A percentile compares a stretch with the other conserved stretches of the same genome.
Conservation (phyloP, 371 early-diverging fungal species). For the Mortierella sp. region DNA sequence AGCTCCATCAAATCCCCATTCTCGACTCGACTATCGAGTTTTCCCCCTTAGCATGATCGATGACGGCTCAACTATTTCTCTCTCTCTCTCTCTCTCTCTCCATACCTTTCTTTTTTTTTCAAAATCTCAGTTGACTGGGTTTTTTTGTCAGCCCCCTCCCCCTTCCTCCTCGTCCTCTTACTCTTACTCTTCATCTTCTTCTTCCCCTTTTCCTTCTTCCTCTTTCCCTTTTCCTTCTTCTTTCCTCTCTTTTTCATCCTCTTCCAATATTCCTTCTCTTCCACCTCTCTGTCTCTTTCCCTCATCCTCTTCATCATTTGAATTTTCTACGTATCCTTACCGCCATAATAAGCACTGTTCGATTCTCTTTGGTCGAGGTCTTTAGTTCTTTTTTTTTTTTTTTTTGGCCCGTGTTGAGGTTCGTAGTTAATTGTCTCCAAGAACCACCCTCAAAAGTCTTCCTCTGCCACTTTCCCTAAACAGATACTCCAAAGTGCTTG, state of each 20-base stretch:
- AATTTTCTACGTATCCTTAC: background rate
- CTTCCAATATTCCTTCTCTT: constrained; percentile 18
- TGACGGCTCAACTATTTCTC: too few relatives aligned
- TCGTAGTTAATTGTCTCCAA: too few relatives aligned
- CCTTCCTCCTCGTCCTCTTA: constrained; percentile 7
- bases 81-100: background rate
- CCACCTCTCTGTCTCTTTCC: background rate
- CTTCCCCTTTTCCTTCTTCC: background rate
- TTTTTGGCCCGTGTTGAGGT: too few relatives aligned
- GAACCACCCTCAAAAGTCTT: too few relatives aligned
- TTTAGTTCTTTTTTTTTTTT: too few relatives aligned
- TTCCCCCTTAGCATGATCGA: too few relatives aligned
- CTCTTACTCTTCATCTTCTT: background rate
- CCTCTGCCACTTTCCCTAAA: constrained; percentile 45
- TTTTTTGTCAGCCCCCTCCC: background rate
- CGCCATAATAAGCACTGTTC: background rate
- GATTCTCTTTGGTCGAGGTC: too few relatives aligned
- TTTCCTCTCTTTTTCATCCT: constrained; percentile 48
- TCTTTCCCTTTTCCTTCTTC: background rate
- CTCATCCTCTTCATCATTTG: background rate
- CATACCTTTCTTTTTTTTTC: constrained; percentile 5
- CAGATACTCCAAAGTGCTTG: constrained; percentile 82
- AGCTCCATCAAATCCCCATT: constrained; percentile 8
- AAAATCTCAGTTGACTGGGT: background rate
- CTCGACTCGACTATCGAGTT: too few relatives aligned